Evolutionary conservation across 768 basidiomycete species (phyloP), one percentile per base, ranked within the genome.

Genomic region (Termitomyces eurrhizus): DNA sequence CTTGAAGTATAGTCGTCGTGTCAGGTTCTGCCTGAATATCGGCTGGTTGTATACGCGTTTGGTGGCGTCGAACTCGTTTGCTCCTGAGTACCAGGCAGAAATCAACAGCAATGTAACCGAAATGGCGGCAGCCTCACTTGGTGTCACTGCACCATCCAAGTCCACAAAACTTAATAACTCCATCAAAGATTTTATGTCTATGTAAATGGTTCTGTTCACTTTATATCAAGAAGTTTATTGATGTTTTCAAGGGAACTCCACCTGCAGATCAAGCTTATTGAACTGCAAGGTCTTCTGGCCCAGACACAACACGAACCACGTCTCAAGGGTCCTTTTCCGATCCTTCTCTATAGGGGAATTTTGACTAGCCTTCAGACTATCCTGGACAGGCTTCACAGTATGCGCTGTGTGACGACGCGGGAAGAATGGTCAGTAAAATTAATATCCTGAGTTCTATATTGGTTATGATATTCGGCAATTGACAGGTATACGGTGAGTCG

Each of bases 41-140:
- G 94, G 95, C 2, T 97, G 95, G 88, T 79, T 98, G 48, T 99
- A 98, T 73, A 95, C 93, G 1, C 90, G 90, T 14, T 76, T 99
- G 36, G 95, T 97, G 9, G 87, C 88, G 29, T 87, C 90, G 33
- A 95, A 97, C 68, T 93, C 92, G 12, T 89, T 84, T 65, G 77
- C 84, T 26, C 82, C 85, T 12, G 83, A 82, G 60, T 74, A 77
- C 44, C 63, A 61, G 11, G 63, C 72, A 14, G 72, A 73, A 37
- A 61, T 62, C 16, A 64, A 66, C 24, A 63, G 64, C 52, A 70
- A 72, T 41, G 65, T 65, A 0, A 64, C 71, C 39, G 66, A 68
- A 0, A 64, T 70, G 5, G 74, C 69, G 4, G 76, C 66, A 52
- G 67, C 65, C 9, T 64, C 60, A n/a, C 58, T 50, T 50, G 74